These are phyloP conservation scores for Beta macrorhiza DNA, from an alignment of 179 eudicot species.

Conservation along the genomic window DNA sequence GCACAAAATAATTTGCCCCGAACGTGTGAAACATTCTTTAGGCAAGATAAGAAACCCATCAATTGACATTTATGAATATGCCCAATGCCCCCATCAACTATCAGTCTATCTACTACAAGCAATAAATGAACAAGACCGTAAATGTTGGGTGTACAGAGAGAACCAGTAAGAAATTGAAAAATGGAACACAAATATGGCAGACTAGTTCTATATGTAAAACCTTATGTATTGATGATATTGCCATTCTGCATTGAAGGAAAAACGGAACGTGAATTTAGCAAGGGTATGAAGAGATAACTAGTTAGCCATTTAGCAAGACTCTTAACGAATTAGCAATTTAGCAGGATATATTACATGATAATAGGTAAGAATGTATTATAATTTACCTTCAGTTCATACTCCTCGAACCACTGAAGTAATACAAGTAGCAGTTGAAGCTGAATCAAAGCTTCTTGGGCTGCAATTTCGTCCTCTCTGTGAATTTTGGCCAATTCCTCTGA, in stretches of 20 bases:
- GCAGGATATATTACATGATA: not conserved
- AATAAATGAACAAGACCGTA: not conserved
- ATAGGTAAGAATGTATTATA: not conserved
- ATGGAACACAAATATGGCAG: too few relatives aligned
- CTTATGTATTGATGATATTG: too few relatives aligned
- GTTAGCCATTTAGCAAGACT: too few relatives aligned
- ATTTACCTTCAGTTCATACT: constrained; percentile 34
- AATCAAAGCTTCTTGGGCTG: constrained; percentile 40
- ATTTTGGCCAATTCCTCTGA: constrained; percentile 33
- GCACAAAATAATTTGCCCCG: too few relatives aligned
- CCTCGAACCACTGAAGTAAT: constrained; percentile 37
- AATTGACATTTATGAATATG: not conserved
- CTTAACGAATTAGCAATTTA: not conserved
- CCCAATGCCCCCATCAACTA: not conserved
- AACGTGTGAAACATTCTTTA: not conserved
- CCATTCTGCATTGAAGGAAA: too few relatives aligned
- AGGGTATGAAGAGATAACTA: too few relatives aligned
- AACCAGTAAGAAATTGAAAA: not conserved
- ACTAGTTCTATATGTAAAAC: too few relatives aligned
- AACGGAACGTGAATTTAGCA: too few relatives aligned
- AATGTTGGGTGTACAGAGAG: not conserved
- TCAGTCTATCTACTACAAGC: not conserved
- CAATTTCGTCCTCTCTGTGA: constrained; percentile 36
- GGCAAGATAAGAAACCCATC: not conserved
- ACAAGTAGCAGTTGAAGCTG: constrained; percentile 34